Evolutionary conservation across 352 stramenopile genomes (phyloP).

Genomic region (Globisporangium canariense): DNA sequence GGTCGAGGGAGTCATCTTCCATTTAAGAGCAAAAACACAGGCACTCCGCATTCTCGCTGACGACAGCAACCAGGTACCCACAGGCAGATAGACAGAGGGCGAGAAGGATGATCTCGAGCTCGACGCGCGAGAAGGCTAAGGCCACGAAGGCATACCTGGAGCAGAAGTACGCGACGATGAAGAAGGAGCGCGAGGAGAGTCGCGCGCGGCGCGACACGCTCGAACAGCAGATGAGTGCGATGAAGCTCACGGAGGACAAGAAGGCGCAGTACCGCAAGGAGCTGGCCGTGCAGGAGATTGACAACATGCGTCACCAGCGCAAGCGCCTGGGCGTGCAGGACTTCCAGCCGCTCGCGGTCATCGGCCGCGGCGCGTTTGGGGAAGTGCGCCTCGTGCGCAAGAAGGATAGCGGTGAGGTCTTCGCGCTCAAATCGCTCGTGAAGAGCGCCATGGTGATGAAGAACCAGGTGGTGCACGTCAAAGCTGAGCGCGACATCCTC

Average conservation of each 20-base stretch:
- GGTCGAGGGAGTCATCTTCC: no score
- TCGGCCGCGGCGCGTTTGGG: constrained; percentile 98
- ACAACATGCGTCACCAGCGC: constrained; percentile 77
- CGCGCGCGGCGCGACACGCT: constrained; percentile 70
- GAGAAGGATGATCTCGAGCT: constrained; percentile 71
- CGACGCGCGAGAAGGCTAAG: constrained; percentile 84
- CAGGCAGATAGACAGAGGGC: no score
- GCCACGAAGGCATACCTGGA: constrained; percentile 87
- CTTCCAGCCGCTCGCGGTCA: constrained; percentile 96
- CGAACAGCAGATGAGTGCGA: constrained; percentile 79
- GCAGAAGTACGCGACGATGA: constrained; percentile 89
- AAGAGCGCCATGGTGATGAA: constrained; percentile 91
- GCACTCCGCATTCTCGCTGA: no score
- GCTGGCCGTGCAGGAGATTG: constrained; percentile 67
- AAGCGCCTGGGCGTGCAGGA: constrained; percentile 87
- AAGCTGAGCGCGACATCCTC: constrained; percentile 96
- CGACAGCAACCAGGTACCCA: no score
- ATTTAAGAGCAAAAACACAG: no score
- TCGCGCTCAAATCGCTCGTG: constrained; percentile 91
- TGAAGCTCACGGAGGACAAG: constrained; percentile 73
- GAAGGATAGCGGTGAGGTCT: constrained; percentile 82
- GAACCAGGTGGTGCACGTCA: constrained; percentile 95
- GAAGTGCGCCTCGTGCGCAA: constrained; percentile 92
- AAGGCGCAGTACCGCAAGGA: constrained; percentile 82
- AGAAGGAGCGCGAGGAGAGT: constrained; percentile 83